Evolutionary conservation across 148 eudicot species (phyloP).

Genomic region (Linanthus parryae): DNA sequence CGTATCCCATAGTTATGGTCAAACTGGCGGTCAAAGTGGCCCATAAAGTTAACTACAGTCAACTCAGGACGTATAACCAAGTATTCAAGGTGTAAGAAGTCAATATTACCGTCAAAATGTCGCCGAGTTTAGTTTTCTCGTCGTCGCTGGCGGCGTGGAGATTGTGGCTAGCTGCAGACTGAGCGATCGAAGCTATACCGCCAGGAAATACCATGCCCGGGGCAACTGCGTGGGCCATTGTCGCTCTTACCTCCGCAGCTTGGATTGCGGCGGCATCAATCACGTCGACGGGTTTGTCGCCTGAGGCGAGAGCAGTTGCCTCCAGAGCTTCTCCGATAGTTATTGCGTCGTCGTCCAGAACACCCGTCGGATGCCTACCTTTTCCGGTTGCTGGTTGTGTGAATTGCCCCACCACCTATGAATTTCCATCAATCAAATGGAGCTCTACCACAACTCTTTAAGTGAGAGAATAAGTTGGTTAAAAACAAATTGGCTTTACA

Average conservation of each 20-base stretch:
- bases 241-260: slow-evolving; percentile 52
- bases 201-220: too few species aligned
- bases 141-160: slow-evolving; percentile 11
- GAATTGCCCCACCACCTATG: slow-evolving; percentile 36
- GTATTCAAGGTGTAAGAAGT: not conserved
- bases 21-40: too few species aligned
- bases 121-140: slow-evolving; percentile 36
- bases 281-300: slow-evolving; percentile 44
- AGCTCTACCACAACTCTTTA: too few species aligned
- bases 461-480: too few species aligned
- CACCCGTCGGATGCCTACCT: slow-evolving; percentile 12
- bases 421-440: not conserved
- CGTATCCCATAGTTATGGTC: too few species aligned
- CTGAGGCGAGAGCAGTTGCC: slow-evolving; percentile 32
- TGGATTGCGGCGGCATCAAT: slow-evolving; percentile 65
- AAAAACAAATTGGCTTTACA: too few species aligned
- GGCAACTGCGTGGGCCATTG: slow-evolving; percentile 15
- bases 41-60: too few species aligned
- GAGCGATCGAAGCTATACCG: slow-evolving; percentile 50
- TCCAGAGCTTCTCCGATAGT: slow-evolving; percentile 69
- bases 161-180: slow-evolving; percentile 38
- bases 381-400: slow-evolving; percentile 13
- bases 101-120: slow-evolving; percentile 32
- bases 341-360: slow-evolving; percentile 14
- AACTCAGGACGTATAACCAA: too few species aligned